Percentiles rank a stretch among this genome's conserved stretches.
phyloP scores from a whole-genome alignment of 331 rosid genomes.

The Malus hybrid region DNA sequence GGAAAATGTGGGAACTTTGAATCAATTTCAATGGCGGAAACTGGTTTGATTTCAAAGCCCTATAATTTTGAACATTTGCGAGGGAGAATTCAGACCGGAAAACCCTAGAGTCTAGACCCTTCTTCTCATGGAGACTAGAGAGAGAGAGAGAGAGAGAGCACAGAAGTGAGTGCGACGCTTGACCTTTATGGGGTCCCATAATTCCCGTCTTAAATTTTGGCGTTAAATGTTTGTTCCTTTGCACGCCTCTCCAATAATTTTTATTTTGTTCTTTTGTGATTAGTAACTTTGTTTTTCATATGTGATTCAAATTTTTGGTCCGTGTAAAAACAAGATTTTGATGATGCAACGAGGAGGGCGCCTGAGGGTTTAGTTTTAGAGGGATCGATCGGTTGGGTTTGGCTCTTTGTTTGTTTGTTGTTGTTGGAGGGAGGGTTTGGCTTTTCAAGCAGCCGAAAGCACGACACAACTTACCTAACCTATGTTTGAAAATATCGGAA shows the following conservation, averaged over 20 bases:
- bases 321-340: too few species aligned
- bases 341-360: too few species aligned
- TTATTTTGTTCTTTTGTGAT: too few species aligned
- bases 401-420: too few species aligned
- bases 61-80: constrained; percentile 1
- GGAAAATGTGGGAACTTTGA: constrained; percentile 4
- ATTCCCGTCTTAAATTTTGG: not conserved
- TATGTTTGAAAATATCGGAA: too few species aligned
- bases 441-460: too few species aligned
- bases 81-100: constrained; percentile 29
- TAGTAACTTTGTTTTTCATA: too few species aligned
- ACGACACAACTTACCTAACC: too few species aligned
- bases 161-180: constrained; percentile 26
- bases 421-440: too few species aligned
- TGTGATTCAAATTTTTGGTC: too few species aligned
- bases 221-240: not conserved
- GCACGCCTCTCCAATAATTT: not conserved
- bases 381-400: too few species aligned
- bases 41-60: constrained; percentile 4
- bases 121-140: not conserved
- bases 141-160: constrained; percentile 12
- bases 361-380: too few species aligned
- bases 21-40: constrained; percentile 15
- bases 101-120: constrained; percentile 28
- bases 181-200: constrained; percentile 5